phyloP scores from a whole-genome alignment of 495 filamentous ascomycete species.

The Xeromyces bisporus region DNA sequence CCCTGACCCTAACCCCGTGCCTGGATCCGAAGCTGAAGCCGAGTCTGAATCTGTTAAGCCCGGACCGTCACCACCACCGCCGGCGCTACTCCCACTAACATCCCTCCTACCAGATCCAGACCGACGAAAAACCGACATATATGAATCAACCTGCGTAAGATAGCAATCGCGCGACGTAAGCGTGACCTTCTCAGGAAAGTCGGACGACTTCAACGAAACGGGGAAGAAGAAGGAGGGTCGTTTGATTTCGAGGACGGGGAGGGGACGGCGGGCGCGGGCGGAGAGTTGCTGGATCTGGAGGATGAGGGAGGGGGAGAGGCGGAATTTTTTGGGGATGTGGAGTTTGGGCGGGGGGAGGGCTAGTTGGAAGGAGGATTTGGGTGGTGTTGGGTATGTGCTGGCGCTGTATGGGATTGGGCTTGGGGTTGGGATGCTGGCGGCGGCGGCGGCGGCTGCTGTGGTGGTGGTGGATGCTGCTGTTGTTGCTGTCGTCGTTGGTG shows the following conservation, averaged over 20 bases:
- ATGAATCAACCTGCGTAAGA: constrained; percentile 14
- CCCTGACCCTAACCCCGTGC: no score
- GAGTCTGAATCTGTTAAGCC: no score
- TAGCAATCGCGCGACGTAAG: constrained; percentile 18
- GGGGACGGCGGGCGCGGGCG: constrained; percentile 9
- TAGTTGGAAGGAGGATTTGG: constrained; percentile 9
- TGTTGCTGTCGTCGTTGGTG: no score
- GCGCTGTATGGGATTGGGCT: constrained; percentile 4
- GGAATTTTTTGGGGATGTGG: constrained; percentile 6
- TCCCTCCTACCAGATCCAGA: no score
- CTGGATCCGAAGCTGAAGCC: no score
- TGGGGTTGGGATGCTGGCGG: constrained; percentile 5
- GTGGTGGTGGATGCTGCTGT: no score
- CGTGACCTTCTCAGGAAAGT: constrained; percentile 11
- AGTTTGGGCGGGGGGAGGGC: constrained; percentile 21
- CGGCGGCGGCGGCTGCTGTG: no score
- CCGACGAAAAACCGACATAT: constrained; percentile 3
- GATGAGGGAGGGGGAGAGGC: constrained; percentile 15
- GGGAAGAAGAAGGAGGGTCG: constrained; percentile 17
- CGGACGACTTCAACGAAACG: constrained; percentile 7
- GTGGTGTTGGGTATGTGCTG: constrained; percentile 12
- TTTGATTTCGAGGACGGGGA: constrained; percentile 23
- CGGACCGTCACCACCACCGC: no score
- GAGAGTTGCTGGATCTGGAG: constrained; percentile 26
- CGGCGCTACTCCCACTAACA: no score